Evolutionary conservation across 1,284 basidiomycete genomes (phyloP).

Genomic region (Papiliotrema nemorosa): DNA sequence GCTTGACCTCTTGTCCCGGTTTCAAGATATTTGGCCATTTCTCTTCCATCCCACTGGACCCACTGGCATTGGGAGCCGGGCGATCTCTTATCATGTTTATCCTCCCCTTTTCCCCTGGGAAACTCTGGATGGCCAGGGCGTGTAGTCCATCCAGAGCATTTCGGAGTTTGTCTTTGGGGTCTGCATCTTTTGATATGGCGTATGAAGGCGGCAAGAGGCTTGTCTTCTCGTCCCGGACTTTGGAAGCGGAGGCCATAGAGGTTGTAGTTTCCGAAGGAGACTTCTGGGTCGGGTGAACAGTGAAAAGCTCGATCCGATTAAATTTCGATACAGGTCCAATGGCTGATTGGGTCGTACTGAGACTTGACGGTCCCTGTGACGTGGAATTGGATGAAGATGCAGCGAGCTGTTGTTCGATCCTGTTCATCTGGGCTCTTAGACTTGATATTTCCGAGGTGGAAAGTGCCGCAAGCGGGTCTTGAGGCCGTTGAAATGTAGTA

Average conservation of each 20-base stretch:
- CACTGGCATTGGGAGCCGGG: not conserved
- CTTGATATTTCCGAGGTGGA: not conserved
- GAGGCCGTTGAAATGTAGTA: too few species aligned
- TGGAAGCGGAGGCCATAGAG: too few species aligned
- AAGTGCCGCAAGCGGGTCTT: not conserved
- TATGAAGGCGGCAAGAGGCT: too few species aligned
- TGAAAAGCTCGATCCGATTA: not conserved
- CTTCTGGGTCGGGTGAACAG: not conserved
- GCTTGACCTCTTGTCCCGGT: not conserved
- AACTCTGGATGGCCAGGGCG: not conserved
- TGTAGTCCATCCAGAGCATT: not conserved
- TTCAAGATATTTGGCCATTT: not conserved
- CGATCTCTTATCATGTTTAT: not conserved
- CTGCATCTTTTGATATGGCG: too few species aligned
- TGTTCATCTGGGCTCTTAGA: not conserved
- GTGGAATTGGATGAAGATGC: not conserved
- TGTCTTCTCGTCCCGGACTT: too few species aligned
- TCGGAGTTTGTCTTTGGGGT: too few species aligned
- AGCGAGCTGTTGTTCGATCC: not conserved
- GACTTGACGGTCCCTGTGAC: not conserved
- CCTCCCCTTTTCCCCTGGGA: not conserved
- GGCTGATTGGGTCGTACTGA: not conserved
- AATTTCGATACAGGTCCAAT: not conserved
- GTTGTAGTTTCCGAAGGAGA: not conserved
- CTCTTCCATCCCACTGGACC: too few species aligned